Conservation (phyloP, 768 basidiomycete species). For the Naematelia encephala region DNA sequence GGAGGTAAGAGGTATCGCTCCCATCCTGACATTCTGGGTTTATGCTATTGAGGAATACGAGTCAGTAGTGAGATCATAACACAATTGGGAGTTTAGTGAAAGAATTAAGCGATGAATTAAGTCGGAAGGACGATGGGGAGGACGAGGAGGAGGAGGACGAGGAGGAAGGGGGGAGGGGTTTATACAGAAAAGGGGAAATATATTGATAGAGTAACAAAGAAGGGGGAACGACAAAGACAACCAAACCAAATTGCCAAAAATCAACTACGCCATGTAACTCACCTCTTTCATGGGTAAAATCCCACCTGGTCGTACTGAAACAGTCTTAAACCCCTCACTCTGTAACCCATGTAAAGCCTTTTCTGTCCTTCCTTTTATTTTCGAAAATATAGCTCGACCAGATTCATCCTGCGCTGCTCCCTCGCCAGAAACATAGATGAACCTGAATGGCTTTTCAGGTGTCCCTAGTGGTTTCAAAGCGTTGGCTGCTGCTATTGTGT, state of each 20-base stretch:
- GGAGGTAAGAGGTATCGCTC: not conserved
- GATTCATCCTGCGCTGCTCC: constrained; percentile 51
- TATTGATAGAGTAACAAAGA: no score
- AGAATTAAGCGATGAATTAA: no score
- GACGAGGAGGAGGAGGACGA: no score
- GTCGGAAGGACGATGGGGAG: no score
- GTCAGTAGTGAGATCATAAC: no score
- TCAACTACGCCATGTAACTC: constrained; percentile 3
- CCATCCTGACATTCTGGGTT: not conserved
- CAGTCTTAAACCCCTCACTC: constrained; percentile 12
- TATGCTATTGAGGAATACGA: no score
- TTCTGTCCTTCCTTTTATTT: constrained; percentile 51
- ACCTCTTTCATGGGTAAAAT: constrained; percentile 27
- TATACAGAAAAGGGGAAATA: no score
- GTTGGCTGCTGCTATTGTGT: constrained; percentile 46
- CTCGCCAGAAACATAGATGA: constrained; percentile 53
- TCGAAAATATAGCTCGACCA: constrained; percentile 47
- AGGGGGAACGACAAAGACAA: no score
- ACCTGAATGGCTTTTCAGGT: constrained; percentile 48
- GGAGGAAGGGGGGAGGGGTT: no score
- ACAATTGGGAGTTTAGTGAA: no score
- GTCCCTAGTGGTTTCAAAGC: constrained; percentile 48
- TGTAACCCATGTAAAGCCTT: constrained; percentile 13
- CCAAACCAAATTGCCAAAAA: not conserved
- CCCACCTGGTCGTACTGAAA: constrained; percentile 27